A percentile compares a stretch with the other conserved stretches of the same genome.
These are phyloP conservation scores for Pelargonium hybrid DNA, from an alignment of 441 rosid species.

Conservation along the genomic window DNA sequence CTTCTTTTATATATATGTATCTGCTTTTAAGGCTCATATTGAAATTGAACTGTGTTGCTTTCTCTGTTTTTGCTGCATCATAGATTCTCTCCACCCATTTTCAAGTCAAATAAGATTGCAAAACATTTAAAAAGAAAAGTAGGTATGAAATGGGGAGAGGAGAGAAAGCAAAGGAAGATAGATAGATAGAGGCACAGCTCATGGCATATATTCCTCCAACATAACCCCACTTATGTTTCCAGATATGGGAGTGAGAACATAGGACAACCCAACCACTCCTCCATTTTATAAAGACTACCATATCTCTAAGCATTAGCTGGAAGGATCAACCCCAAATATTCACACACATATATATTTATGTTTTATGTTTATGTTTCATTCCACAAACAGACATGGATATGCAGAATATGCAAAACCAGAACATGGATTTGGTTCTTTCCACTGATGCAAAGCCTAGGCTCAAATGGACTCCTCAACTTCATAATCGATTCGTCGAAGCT, in stretches of 20 bases:
- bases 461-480: slow-evolving; percentile 91
- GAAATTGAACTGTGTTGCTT: slow-evolving; percentile 31
- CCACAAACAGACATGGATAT: slow-evolving; percentile 26
- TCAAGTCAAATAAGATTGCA: slow-evolving; percentile 51
- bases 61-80: slow-evolving; percentile 49
- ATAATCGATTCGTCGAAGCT: slow-evolving; percentile 67
- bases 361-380: slow-evolving; percentile 22
- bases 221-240: slow-evolving; percentile 79
- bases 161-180: slow-evolving; percentile 12
- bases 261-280: slow-evolving; percentile 44
- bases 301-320: slow-evolving; percentile 23
- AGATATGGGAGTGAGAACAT: slow-evolving; percentile 74
- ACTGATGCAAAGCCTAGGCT: slow-evolving; percentile 91
- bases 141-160: slow-evolving; percentile 25
- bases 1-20: slow-evolving; percentile 35
- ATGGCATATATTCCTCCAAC: slow-evolving; percentile 84
- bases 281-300: slow-evolving; percentile 33
- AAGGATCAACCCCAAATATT: slow-evolving; percentile 19
- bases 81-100: slow-evolving; percentile 48
- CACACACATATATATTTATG: neutral
- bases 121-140: slow-evolving; percentile 19
- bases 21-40: slow-evolving; percentile 32
- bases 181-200: slow-evolving; percentile 41
- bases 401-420: slow-evolving; percentile 35
- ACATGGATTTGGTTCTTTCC: slow-evolving; percentile 66